Evolutionary conservation across 495 filamentous ascomycete species (phyloP).

Genomic region (Tirmania nivea): DNA sequence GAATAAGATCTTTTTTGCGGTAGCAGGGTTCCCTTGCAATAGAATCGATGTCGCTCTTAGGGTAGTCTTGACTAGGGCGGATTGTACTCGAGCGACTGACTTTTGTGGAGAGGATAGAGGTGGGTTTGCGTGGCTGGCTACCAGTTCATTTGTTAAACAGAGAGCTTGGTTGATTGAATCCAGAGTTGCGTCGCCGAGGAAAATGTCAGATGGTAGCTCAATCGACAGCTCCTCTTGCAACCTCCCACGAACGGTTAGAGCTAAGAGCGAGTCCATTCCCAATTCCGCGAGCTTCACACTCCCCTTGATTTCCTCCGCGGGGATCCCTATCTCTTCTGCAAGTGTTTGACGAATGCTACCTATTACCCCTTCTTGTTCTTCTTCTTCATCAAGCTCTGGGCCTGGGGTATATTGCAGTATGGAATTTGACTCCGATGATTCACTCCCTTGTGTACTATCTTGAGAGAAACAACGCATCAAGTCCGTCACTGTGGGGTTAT

Average conservation of each 20-base stretch:
- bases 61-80: slow-evolving; percentile 8
- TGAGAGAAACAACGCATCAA: slow-evolving; percentile 15
- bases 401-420: background rate
- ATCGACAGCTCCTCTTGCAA: slow-evolving; percentile 36
- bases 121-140: background rate
- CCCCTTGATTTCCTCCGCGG: slow-evolving; percentile 38
- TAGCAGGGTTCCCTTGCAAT: slow-evolving; percentile 26
- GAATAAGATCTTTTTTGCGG: slow-evolving; percentile 40
- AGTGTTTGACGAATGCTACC: slow-evolving; percentile 26
- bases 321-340: slow-evolving; percentile 44
- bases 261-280: slow-evolving; percentile 40
- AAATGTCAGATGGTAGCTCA: slow-evolving; percentile 19
- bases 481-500: slow-evolving; percentile 28
- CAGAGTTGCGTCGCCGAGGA: too few relatives aligned
- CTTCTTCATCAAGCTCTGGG: background rate
- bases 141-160: slow-evolving; percentile 14
- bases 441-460: background rate
- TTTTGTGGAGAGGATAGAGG: background rate
- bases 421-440: background rate
- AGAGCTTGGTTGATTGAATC: slow-evolving; percentile 1
- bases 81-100: slow-evolving; percentile 8
- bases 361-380: slow-evolving; percentile 5
- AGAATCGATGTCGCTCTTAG: slow-evolving; percentile 26
- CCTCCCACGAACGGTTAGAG: slow-evolving; percentile 30
- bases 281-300: slow-evolving; percentile 33